Evolutionary conservation across 768 basidiomycete species (phyloP).

Genomic region (Tricholoma sp.): DNA sequence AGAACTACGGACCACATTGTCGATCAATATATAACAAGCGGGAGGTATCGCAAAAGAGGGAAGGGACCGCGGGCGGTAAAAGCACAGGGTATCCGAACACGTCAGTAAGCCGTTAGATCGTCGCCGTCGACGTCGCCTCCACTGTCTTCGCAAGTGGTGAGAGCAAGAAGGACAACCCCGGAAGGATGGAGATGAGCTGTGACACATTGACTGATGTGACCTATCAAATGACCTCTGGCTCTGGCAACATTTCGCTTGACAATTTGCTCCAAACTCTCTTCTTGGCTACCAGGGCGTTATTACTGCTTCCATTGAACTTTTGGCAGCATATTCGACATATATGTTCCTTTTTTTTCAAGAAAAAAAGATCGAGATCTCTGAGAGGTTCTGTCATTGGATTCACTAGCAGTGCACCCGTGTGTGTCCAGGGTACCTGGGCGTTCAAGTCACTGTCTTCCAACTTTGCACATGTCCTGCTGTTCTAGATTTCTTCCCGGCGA

Average conservation of each 20-base stretch:
- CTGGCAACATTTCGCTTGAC: neutral
- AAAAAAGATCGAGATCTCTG: neutral
- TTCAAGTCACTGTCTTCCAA: neutral
- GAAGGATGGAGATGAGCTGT: neutral
- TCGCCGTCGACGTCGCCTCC: constrained; percentile 6
- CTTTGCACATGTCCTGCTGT: neutral
- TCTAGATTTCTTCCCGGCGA: neutral
- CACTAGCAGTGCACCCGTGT: neutral
- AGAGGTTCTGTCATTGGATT: neutral
- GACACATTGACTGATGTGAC: constrained; percentile 9
- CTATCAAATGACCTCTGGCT: constrained; percentile 10
- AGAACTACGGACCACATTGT: constrained; percentile 24
- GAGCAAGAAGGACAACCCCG: neutral
- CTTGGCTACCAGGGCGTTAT: neutral
- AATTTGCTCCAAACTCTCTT: neutral
- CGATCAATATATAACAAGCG: constrained; percentile 4
- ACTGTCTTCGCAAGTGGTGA: constrained; percentile 6
- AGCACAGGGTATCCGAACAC: constrained; percentile 5
- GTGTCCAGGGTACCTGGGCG: neutral
- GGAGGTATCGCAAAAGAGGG: constrained; percentile 17
- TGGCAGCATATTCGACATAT: neutral
- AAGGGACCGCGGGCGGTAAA: neutral
- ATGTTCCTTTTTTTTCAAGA: neutral
- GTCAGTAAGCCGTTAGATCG: constrained; percentile 3
- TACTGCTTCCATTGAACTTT: neutral